Evolutionary conservation across 2,329 filamentous ascomycete species (phyloP), one percentile per base, ranked within the genome.

Genomic region (Xylariales sp.): DNA sequence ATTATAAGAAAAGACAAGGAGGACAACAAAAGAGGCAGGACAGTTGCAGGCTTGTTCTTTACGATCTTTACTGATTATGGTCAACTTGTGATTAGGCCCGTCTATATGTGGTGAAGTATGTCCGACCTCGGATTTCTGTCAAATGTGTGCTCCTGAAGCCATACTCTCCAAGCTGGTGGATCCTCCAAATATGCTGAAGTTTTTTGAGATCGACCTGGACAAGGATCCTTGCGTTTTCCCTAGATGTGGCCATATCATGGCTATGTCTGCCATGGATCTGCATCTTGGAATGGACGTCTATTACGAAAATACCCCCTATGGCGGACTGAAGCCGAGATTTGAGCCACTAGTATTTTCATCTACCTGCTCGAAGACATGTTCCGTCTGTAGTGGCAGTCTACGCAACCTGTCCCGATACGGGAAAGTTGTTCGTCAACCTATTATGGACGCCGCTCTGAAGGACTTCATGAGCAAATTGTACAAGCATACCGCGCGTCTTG

Each of bases 21-120:
- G n/a, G n/a, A n/a, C n/a, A n/a, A n/a, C n/a, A n/a, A n/a, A n/a
- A n/a, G n/a, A n/a, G n/a, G n/a, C n/a, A n/a, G n/a, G n/a, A n/a
- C n/a, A n/a, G n/a, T n/a, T n/a, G n/a, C n/a, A n/a, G n/a, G n/a
- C n/a, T n/a, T n/a, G n/a, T n/a, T n/a, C n/a, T n/a, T n/a, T n/a
- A n/a, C n/a, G n/a, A n/a, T n/a, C n/a, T n/a, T 36, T 7, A 14
- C 20, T 15, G 8, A 10, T 30, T 10, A 10, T 15, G 25, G 20
- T 35, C 17, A 35, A 13, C 28, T 11, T 25, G 23, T n/a, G n/a
- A 25, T 17, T 4, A 48, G 49, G 63, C 27, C 81, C 81, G 1
- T 77, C 74, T 0, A 43, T 84, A 2, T 87, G 82, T 46, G 81
- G 82, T 2, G 83, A 86, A 50, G 41, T 41, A 0, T 88, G 83